These are phyloP conservation scores for Taiozyma onychis DNA, from an alignment of 1,139 yeast genomes.

Conservation along the genomic window DNA sequence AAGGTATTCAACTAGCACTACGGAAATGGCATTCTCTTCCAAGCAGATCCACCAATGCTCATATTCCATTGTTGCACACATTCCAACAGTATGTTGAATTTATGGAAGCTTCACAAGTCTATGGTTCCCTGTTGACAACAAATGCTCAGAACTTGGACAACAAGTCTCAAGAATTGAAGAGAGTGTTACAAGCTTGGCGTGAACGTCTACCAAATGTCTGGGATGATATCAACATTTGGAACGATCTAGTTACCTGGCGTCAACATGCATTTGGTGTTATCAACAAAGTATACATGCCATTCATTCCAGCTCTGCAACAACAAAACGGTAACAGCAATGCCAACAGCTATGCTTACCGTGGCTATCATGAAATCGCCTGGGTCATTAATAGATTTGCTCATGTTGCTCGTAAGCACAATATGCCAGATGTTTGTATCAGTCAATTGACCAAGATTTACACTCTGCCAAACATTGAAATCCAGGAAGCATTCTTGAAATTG, in stretches of 20 bases:
- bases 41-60: slow-evolving; percentile 72
- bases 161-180: slow-evolving; percentile 88
- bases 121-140: slow-evolving; percentile 81
- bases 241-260: slow-evolving; percentile 96
- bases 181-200: slow-evolving; percentile 96
- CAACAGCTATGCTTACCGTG: slow-evolving; percentile 91
- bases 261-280: slow-evolving; percentile 98
- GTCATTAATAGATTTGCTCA: slow-evolving; percentile 97
- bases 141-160: slow-evolving; percentile 89
- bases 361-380: slow-evolving; percentile 99
- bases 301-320: slow-evolving; percentile 82
- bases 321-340: slow-evolving; percentile 65
- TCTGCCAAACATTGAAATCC: slow-evolving; percentile 94
- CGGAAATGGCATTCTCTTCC: slow-evolving; percentile 95
- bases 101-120: slow-evolving; percentile 95
- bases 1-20: slow-evolving; percentile 89
- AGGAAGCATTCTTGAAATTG: slow-evolving; percentile 91
- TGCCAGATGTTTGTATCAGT: slow-evolving; percentile 94
- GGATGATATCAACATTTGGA: slow-evolving; percentile 98
- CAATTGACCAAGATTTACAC: slow-evolving; percentile 93
- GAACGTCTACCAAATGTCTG: slow-evolving; percentile 92
- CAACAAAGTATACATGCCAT: slow-evolving; percentile 88
- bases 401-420: slow-evolving; percentile 92
- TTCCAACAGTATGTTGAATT: slow-evolving; percentile 98
- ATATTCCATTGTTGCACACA: slow-evolving; percentile 83